Evolutionary conservation across 2,329 filamentous ascomycete genomes (phyloP).

Genomic region (Aspergillus puulaauensis): DNA sequence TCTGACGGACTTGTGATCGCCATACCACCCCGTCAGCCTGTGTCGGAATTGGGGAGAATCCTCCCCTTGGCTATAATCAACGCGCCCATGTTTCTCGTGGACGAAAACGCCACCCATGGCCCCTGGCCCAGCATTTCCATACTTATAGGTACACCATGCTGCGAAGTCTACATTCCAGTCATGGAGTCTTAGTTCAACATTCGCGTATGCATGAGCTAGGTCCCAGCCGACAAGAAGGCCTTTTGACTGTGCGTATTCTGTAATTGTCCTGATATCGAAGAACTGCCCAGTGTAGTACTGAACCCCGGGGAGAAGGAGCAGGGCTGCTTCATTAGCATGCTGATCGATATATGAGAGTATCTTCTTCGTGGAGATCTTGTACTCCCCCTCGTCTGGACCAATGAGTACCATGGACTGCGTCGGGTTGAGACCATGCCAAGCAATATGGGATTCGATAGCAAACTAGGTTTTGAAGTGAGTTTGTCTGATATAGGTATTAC

Average conservation of each 20-base stretch:
- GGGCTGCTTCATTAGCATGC: conserved; percentile 68
- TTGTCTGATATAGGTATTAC: neutral
- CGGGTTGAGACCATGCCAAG: conserved; percentile 66
- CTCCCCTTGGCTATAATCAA: conserved; percentile 39
- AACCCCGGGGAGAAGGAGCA: conserved; percentile 79
- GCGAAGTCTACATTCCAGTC: conserved; percentile 91
- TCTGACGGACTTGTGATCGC: conserved; percentile 68
- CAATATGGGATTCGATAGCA: conserved; percentile 76
- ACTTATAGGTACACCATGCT: conserved; percentile 92
- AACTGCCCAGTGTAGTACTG: conserved; percentile 90
- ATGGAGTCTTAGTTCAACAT: conserved; percentile 73
- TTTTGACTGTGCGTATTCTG: conserved; percentile 66
- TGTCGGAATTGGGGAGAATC: conserved; percentile 57
- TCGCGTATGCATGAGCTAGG: conserved; percentile 79
- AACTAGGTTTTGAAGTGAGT: conserved; percentile 53
- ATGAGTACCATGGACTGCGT: conserved; percentile 70
- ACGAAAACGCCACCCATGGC: conserved; percentile 77
- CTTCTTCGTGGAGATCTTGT: conserved; percentile 66
- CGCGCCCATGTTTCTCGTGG: conserved; percentile 66
- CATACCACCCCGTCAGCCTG: conserved; percentile 80
- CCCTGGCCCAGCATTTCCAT: conserved; percentile 81
- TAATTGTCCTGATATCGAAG: conserved; percentile 78
- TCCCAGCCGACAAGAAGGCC: conserved; percentile 81
- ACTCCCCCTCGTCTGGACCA: conserved; percentile 58
- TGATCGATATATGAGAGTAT: conserved; percentile 71